A percentile compares a stretch with the other conserved stretches of the same genome.
These are phyloP conservation scores for Cyberlindnera amylophila DNA, from an alignment of 805 yeast genomes.

Conservation along the genomic window DNA sequence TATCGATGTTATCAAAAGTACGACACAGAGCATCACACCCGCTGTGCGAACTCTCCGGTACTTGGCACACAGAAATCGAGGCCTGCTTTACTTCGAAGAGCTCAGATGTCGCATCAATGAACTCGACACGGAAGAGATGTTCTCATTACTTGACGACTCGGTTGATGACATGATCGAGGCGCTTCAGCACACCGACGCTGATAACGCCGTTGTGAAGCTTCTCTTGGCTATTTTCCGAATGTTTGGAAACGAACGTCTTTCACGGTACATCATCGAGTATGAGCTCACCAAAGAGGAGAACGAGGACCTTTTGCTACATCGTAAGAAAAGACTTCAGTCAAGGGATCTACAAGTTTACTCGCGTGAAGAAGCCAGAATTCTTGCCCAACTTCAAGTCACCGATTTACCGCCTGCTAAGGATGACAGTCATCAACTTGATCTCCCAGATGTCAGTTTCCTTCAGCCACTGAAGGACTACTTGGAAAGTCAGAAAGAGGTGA, in stretches of 20 bases:
- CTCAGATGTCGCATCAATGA: conserved; percentile 20
- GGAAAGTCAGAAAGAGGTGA: conserved; percentile 4
- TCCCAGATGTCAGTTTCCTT: conserved; percentile 18
- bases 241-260: conserved; percentile 45
- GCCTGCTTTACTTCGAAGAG: conserved; percentile 55
- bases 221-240: conserved; percentile 48
- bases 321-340: conserved; percentile 23
- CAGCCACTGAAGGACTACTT: conserved; percentile 17
- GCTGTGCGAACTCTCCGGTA: conserved; percentile 71
- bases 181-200: conserved; percentile 64
- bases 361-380: conserved; percentile 12
- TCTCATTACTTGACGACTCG: conserved; percentile 24
- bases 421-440: background rate
- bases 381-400: conserved; percentile 1
- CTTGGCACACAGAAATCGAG: conserved; percentile 77
- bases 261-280: conserved; percentile 58
- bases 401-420: background rate
- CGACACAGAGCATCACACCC: conserved; percentile 50
- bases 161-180: conserved; percentile 66
- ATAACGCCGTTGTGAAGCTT: conserved; percentile 47
- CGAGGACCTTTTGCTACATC: conserved; percentile 31
- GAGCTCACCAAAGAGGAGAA: conserved; percentile 44
- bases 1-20: conserved; percentile 58
- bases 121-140: conserved; percentile 6
- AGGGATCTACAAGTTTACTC: conserved; percentile 11